Evolutionary conservation across 257 asterid genomes (phyloP).

Genomic region (Apocynum venetum): DNA sequence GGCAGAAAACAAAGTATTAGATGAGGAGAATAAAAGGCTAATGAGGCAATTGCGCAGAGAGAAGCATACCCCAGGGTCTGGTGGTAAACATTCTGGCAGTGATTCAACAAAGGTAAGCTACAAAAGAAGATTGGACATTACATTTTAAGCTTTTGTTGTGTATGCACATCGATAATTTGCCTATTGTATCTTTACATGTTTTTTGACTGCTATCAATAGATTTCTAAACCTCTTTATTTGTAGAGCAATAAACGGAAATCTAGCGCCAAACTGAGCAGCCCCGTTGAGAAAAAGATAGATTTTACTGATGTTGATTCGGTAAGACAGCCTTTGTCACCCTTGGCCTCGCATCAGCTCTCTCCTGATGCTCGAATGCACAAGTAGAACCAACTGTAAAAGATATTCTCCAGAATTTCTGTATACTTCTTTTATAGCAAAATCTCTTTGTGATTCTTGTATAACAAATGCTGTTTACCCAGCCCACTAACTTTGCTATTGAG

Average conservation of each 20-base stretch:
- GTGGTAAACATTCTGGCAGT: conserved; percentile 41
- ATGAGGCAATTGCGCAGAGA: conserved; percentile 47
- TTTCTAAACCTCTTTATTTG: conserved; percentile 12
- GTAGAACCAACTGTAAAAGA: conserved; percentile 28
- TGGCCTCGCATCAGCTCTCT: conserved; percentile 41
- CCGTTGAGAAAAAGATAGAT: conserved; percentile 56
- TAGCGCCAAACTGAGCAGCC: conserved; percentile 50
- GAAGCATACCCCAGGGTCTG: conserved; percentile 43
- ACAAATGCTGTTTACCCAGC: background rate
- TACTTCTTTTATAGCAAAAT: conserved; percentile 12
- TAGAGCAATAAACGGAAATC: conserved; percentile 77
- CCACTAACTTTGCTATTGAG: background rate
- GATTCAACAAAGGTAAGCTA: conserved; percentile 57
- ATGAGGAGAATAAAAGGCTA: conserved; percentile 55
- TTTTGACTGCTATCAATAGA: background rate
- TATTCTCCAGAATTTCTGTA: background rate
- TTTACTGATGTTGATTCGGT: conserved; percentile 41
- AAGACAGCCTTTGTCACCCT: conserved; percentile 75
- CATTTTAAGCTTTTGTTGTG: background rate
- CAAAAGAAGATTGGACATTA: background rate
- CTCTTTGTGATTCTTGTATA: conserved; percentile 15
- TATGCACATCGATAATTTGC: background rate
- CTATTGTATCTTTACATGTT: background rate
- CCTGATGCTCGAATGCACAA: conserved; percentile 56
- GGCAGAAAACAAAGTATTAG: conserved; percentile 54